Evolutionary conservation across 73 alveolate species (phyloP).

Genomic region (Paramecium sonneborni): DNA sequence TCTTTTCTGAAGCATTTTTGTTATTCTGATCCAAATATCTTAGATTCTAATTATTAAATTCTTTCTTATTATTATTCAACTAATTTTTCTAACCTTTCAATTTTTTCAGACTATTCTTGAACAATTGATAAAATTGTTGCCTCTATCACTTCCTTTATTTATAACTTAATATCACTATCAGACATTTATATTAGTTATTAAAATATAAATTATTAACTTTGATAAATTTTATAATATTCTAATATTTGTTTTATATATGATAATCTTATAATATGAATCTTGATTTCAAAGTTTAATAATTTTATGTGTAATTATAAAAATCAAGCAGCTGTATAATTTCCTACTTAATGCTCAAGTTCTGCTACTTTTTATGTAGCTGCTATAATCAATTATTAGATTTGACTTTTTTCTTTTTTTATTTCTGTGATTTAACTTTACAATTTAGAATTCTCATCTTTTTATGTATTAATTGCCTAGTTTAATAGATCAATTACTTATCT

Average conservation of each 20-base stretch:
- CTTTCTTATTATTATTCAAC: not conserved
- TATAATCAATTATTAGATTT: conserved; percentile 33
- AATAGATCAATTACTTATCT: not conserved
- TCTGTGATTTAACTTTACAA: conserved; percentile 39
- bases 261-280: not conserved
- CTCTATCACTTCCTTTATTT: conserved; percentile 24
- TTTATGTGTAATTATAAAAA: not conserved
- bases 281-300: not conserved
- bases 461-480: conserved; percentile 44
- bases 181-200: not conserved
- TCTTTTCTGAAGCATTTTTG: not conserved
- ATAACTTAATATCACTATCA: not conserved
- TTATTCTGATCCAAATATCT: not conserved
- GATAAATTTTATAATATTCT: not conserved
- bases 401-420: conserved; percentile 38
- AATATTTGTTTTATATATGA: too few species aligned
- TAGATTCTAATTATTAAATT: conserved; percentile 20
- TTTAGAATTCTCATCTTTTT: conserved; percentile 57
- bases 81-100: conserved; percentile 14
- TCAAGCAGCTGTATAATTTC: conserved; percentile 45
- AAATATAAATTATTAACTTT: not conserved
- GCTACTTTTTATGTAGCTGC: conserved; percentile 45
- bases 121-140: conserved; percentile 29
- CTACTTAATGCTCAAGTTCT: conserved; percentile 52
- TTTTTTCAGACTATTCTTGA: conserved; percentile 11